Conservation (phyloP, 2,329 filamentous ascomycete genomes). For the Fusarium proliferatum region DNA sequence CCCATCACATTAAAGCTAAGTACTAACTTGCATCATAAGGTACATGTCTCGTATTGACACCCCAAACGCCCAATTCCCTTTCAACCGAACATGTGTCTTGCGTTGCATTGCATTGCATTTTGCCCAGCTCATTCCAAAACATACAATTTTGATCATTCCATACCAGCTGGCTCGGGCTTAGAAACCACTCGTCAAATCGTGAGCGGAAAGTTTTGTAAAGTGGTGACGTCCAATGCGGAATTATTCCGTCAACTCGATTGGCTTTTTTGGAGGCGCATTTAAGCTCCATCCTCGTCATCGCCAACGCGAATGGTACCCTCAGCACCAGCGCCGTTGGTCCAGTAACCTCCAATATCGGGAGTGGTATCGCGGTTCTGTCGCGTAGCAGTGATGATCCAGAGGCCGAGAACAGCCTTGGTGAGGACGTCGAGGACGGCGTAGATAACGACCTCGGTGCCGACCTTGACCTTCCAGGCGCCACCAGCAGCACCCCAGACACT, state of each 20-base stretch:
- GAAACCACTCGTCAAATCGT: not conserved
- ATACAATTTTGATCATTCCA: slow-evolving; percentile 17
- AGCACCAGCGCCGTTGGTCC: slow-evolving; percentile 51
- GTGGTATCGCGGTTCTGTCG: slow-evolving; percentile 52
- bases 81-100: not conserved
- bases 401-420: slow-evolving; percentile 46
- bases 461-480: slow-evolving; percentile 41
- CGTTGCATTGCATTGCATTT: not conserved
- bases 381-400: slow-evolving; percentile 51
- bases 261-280: not conserved
- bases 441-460: slow-evolving; percentile 46
- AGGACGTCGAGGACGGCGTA: slow-evolving; percentile 48
- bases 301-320: slow-evolving; percentile 55
- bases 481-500: slow-evolving; percentile 47
- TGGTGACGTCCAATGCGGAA: not conserved
- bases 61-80: slow-evolving; percentile 10
- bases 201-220: not conserved
- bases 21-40: not conserved
- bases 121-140: not conserved
- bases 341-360: slow-evolving; percentile 53
- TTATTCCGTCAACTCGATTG: not conserved
- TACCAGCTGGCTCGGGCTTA: not conserved
- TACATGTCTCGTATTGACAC: slow-evolving; percentile 12
- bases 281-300: slow-evolving; percentile 51
- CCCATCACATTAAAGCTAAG: slow-evolving; percentile 1